Evolutionary conservation across 2,329 filamentous ascomycete genomes (phyloP).

Genomic region (Onygenales sp.): DNA sequence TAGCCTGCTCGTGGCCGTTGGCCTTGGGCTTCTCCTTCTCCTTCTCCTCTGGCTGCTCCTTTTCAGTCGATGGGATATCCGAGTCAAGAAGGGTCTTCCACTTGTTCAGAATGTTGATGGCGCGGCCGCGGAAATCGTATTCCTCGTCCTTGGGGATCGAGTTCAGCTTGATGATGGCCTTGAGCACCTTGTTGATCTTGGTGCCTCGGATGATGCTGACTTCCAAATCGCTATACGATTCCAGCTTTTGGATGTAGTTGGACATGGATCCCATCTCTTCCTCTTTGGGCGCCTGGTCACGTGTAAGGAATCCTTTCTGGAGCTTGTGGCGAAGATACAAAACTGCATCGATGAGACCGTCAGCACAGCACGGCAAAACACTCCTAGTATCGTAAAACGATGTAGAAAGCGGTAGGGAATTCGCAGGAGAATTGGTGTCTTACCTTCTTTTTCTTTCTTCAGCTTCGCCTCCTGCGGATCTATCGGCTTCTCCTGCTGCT

Average conservation of each 20-base stretch:
- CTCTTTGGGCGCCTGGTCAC: conserved; percentile 76
- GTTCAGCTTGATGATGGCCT: conserved; percentile 81
- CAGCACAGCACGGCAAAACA: background rate
- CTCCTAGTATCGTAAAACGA: background rate
- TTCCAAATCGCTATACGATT: conserved; percentile 71
- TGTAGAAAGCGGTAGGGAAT: background rate
- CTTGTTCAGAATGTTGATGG: conserved; percentile 66
- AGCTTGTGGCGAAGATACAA: conserved; percentile 88
- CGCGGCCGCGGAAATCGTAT: conserved; percentile 79
- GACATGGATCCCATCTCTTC: conserved; percentile 46
- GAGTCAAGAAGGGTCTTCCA: conserved; percentile 77
- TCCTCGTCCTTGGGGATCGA: conserved; percentile 82
- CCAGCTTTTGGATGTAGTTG: conserved; percentile 56
- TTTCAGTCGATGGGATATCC: conserved; percentile 38
- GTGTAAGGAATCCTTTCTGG: conserved; percentile 83
- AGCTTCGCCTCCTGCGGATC: conserved; percentile 46
- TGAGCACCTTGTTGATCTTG: conserved; percentile 98
- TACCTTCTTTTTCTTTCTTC: conserved; percentile 51
- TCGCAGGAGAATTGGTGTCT: conserved; percentile 8
- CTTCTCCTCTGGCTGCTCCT: conserved; percentile 22
- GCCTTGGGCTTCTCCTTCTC: conserved; percentile 37
- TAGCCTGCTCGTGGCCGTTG: conserved; percentile 29
- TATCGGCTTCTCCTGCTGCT: conserved; percentile 42
- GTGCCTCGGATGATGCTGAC: conserved; percentile 79
- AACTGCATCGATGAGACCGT: conserved; percentile 41